Conservation (phyloP, 2,329 filamentous ascomycete genomes). For the Penicillium digitatum region DNA sequence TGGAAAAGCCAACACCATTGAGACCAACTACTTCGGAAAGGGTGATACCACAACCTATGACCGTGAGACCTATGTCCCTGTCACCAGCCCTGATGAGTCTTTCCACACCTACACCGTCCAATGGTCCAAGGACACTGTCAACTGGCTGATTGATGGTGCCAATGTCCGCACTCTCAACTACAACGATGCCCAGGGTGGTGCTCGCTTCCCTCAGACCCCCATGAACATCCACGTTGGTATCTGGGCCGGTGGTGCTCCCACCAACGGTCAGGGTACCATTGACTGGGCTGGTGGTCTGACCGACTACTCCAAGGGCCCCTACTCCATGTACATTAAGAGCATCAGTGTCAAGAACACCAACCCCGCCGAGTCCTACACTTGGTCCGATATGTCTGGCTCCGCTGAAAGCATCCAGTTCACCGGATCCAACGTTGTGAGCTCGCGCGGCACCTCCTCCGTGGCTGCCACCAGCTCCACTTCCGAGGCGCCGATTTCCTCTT, state of each 20-base stretch:
- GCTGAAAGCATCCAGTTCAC: conserved; percentile 59
- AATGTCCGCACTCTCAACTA: conserved; percentile 60
- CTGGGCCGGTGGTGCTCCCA: conserved; percentile 61
- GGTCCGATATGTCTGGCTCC: conserved; percentile 57
- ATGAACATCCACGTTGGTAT: conserved; percentile 67
- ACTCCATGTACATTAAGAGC: conserved; percentile 69
- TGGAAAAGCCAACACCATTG: conserved; percentile 42
- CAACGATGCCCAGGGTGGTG: conserved; percentile 55
- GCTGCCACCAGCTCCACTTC: conserved; percentile 5
- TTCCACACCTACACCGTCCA: conserved; percentile 53
- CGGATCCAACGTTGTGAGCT: conserved; percentile 11
- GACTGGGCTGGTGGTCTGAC: conserved; percentile 68
- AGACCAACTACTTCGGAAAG: conserved; percentile 97
- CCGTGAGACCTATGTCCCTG: conserved; percentile 71
- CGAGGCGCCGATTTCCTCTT: conserved; percentile 6
- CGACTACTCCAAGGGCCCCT: conserved; percentile 63
- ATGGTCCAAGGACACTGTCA: conserved; percentile 62
- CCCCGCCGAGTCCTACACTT: conserved; percentile 62
- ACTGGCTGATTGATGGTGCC: conserved; percentile 62
- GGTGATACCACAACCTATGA: conserved; percentile 75
- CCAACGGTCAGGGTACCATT: conserved; percentile 49
- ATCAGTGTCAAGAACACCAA: conserved; percentile 54
- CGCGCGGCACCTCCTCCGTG: conserved; percentile 7
- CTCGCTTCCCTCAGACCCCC: conserved; percentile 67
- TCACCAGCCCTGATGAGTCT: conserved; percentile 53